These are phyloP conservation scores for Colletotrichum sidae DNA, from an alignment of 2,329 filamentous ascomycete species.

Conservation along the genomic window DNA sequence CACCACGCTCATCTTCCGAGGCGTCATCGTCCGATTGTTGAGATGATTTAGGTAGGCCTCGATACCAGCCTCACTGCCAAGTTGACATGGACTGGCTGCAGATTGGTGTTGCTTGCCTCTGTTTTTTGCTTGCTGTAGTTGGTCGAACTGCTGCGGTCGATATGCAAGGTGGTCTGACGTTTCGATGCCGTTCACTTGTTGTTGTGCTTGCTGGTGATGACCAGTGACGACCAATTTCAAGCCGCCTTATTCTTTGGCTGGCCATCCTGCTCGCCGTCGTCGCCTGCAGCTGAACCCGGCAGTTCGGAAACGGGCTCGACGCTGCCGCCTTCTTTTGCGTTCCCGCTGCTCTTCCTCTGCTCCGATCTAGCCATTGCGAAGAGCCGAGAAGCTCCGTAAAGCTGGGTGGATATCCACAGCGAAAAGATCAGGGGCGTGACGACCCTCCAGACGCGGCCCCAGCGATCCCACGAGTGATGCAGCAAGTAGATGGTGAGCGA, in stretches of 20 bases:
- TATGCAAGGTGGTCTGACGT: too few relatives aligned
- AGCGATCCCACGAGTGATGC: slow-evolving; percentile 34
- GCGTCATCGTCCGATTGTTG: too few relatives aligned
- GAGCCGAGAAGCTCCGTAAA: slow-evolving; percentile 34
- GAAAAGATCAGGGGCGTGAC: slow-evolving; percentile 34
- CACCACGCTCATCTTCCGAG: too few relatives aligned
- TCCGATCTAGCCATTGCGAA: slow-evolving; percentile 30
- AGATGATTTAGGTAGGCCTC: too few relatives aligned
- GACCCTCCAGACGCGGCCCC: slow-evolving; percentile 31
- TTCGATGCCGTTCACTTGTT: too few relatives aligned
- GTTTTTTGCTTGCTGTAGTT: too few relatives aligned
- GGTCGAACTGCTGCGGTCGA: too few relatives aligned
- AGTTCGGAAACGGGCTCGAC: slow-evolving; percentile 21
- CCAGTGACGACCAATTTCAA: not conserved
- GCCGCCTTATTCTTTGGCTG: slow-evolving; percentile 16
- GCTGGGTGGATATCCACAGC: slow-evolving; percentile 35
- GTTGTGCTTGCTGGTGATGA: too few relatives aligned
- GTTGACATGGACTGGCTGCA: too few relatives aligned
- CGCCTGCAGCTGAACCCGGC: not conserved
- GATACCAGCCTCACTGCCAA: too few relatives aligned
- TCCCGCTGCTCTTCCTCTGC: slow-evolving; percentile 1
- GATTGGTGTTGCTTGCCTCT: too few relatives aligned
- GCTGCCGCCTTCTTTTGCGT: not conserved
- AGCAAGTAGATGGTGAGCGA: slow-evolving; percentile 35
- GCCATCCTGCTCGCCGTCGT: not conserved